Evolutionary conservation across 2,329 filamentous ascomycete genomes (phyloP).

Genomic region (Stachybotrys echinatus): DNA sequence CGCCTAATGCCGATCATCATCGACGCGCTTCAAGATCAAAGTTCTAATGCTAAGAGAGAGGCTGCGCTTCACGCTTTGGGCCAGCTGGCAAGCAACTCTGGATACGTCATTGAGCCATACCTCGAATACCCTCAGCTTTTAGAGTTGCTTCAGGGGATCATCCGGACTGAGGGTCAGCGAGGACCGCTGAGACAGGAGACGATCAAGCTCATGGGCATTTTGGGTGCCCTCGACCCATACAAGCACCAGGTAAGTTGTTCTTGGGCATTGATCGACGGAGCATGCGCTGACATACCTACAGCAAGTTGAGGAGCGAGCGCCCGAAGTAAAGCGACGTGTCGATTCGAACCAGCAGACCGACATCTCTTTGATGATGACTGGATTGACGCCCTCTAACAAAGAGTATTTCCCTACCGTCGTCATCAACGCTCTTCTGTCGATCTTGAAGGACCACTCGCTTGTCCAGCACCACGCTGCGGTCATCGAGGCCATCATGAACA

Average conservation of each 20-base stretch:
- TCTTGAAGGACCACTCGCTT: slow-evolving; percentile 85
- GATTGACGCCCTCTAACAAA: slow-evolving; percentile 91
- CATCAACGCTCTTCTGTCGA: slow-evolving; percentile 89
- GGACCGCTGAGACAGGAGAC: slow-evolving; percentile 85
- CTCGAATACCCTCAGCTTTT: slow-evolving; percentile 91
- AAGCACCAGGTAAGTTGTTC: slow-evolving; percentile 64
- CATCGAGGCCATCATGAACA: slow-evolving; percentile 97
- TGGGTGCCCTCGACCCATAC: slow-evolving; percentile 93
- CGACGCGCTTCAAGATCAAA: slow-evolving; percentile 88
- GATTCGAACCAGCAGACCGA: slow-evolving; percentile 72
- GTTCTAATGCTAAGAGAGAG: slow-evolving; percentile 83
- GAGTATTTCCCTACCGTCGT: slow-evolving; percentile 98
- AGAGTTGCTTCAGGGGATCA: slow-evolving; percentile 87
- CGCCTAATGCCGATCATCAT: slow-evolving; percentile 93
- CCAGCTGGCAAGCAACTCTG: slow-evolving; percentile 90
- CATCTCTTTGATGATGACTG: slow-evolving; percentile 96
- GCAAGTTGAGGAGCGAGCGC: slow-evolving; percentile 84
- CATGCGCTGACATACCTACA: slow-evolving; percentile 16
- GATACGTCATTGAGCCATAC: slow-evolving; percentile 96
- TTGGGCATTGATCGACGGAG: not conserved
- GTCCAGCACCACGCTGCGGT: slow-evolving; percentile 88
- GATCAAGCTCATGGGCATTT: slow-evolving; percentile 91
- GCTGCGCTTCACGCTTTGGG: slow-evolving; percentile 86
- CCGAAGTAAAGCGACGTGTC: slow-evolving; percentile 67
- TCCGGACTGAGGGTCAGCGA: slow-evolving; percentile 81